Evolutionary conservation across 352 stramenopile genomes (phyloP).

Genomic region (Phytophthora fragariaefolia): DNA sequence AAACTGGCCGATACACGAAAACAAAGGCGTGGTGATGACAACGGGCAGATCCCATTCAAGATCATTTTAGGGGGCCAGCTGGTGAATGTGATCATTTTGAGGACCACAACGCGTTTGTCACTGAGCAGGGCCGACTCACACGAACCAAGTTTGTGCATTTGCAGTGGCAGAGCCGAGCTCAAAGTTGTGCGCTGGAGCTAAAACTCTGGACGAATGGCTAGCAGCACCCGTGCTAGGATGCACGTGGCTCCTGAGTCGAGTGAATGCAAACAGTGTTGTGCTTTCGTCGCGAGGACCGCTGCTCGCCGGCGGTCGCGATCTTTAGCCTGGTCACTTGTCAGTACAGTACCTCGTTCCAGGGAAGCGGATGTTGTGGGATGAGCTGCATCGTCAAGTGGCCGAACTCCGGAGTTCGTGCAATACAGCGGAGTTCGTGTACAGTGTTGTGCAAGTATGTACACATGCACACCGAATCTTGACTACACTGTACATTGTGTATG

Average conservation of each 20-base stretch:
- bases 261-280: slow-evolving; percentile 14
- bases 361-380: slow-evolving; percentile 23
- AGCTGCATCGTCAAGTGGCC: too few relatives aligned
- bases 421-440: too few relatives aligned
- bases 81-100: slow-evolving; percentile 15
- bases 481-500: slow-evolving; percentile 6
- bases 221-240: neutral
- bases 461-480: too few relatives aligned
- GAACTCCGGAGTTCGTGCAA: slow-evolving; percentile 17
- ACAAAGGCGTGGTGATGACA: slow-evolving; percentile 22
- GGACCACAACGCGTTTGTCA: neutral
- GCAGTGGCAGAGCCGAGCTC: slow-evolving; percentile 19
- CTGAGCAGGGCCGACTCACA: slow-evolving; percentile 12
- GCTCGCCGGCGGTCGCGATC: slow-evolving; percentile 11
- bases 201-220: slow-evolving; percentile 26
- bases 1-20: slow-evolving; percentile 14
- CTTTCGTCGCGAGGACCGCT: slow-evolving; percentile 6
- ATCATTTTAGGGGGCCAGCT: slow-evolving; percentile 17
- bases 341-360: slow-evolving; percentile 8
- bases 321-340: slow-evolving; percentile 14
- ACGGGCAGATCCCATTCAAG: slow-evolving; percentile 24
- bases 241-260: slow-evolving; percentile 9
- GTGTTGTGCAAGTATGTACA: too few relatives aligned
- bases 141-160: slow-evolving; percentile 20
- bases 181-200: slow-evolving; percentile 13